Conservation (phyloP, 2,329 filamentous ascomycete species). For the Leptographium radiaticola region DNA sequence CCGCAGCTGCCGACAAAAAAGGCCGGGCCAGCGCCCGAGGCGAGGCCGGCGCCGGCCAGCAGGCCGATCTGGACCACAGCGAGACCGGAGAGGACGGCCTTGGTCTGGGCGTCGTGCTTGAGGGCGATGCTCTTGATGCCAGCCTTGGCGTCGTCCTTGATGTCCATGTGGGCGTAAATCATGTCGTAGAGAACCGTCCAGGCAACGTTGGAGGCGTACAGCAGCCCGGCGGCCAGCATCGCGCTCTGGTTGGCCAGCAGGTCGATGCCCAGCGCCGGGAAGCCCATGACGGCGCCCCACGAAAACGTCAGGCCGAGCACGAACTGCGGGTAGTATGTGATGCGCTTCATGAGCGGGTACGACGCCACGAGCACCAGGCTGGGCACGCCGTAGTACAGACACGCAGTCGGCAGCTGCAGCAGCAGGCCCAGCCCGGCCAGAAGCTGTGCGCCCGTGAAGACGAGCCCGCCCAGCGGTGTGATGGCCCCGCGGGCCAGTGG, state of each 20-base stretch:
- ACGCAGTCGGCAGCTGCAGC: slow-evolving; percentile 60
- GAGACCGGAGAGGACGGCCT: slow-evolving; percentile 58
- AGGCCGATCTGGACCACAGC: slow-evolving; percentile 57
- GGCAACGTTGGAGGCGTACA: slow-evolving; percentile 68
- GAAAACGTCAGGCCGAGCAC: slow-evolving; percentile 77
- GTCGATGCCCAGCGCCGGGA: slow-evolving; percentile 69
- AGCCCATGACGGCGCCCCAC: slow-evolving; percentile 82
- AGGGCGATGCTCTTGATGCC: slow-evolving; percentile 83
- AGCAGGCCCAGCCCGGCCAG: slow-evolving; percentile 60
- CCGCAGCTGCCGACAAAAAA: slow-evolving; percentile 58
- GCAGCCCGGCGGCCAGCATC: slow-evolving; percentile 48
- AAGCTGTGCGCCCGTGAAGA: slow-evolving; percentile 64
- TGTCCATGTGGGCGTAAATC: slow-evolving; percentile 89
- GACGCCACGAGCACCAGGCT: slow-evolving; percentile 58
- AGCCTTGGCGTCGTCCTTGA: slow-evolving; percentile 71
- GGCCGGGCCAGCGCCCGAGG: slow-evolving; percentile 52
- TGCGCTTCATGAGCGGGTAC: slow-evolving; percentile 74
- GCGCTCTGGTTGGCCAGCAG: slow-evolving; percentile 52
- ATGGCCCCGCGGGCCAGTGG: slow-evolving; percentile 73
- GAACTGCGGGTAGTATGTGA: slow-evolving; percentile 78
- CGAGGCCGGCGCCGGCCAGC: slow-evolving; percentile 55
- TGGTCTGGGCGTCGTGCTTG: slow-evolving; percentile 65
- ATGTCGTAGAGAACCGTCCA: slow-evolving; percentile 89
- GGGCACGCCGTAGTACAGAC: slow-evolving; percentile 66
- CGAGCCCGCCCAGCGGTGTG: slow-evolving; percentile 54